phyloP scores from a whole-genome alignment of 208 protist species.

The Crithidia mellificae region DNA sequence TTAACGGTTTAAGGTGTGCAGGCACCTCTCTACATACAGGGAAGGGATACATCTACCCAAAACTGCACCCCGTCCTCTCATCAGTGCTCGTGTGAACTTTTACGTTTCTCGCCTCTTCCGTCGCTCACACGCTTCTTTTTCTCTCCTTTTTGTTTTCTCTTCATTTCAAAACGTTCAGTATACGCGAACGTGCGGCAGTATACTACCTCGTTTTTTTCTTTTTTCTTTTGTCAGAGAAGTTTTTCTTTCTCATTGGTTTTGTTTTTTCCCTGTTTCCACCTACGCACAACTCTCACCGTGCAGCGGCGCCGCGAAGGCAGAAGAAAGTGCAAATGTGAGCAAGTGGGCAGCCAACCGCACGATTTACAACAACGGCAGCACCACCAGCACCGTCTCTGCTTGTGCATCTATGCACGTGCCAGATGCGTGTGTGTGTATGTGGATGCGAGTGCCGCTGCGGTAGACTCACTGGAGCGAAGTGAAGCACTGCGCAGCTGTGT shows the following conservation, averaged over 20 bases:
- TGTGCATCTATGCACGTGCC: too few species aligned
- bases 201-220: constrained; percentile 1
- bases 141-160: background rate
- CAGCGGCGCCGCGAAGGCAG: background rate
- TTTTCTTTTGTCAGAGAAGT: background rate
- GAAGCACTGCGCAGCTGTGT: too few species aligned
- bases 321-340: too few species aligned
- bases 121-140: constrained; percentile 2
- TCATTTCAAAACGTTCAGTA: constrained; percentile 11
- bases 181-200: background rate
- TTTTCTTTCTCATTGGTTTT: background rate
- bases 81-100: constrained; percentile 3
- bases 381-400: too few species aligned
- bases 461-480: too few species aligned
- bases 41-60: constrained; percentile 9
- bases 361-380: too few species aligned
- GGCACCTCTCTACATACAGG: constrained; percentile 1
- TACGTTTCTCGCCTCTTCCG: background rate
- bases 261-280: background rate
- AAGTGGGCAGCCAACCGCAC: too few species aligned
- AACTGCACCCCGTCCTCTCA: constrained; percentile 11
- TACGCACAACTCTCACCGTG: background rate
- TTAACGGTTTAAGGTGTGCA: constrained; percentile 10
- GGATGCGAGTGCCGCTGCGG: too few species aligned
- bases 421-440: too few species aligned